phyloP scores from a whole-genome alignment of 2,329 filamentous ascomycete species.

The Aspergillus sp. region DNA sequence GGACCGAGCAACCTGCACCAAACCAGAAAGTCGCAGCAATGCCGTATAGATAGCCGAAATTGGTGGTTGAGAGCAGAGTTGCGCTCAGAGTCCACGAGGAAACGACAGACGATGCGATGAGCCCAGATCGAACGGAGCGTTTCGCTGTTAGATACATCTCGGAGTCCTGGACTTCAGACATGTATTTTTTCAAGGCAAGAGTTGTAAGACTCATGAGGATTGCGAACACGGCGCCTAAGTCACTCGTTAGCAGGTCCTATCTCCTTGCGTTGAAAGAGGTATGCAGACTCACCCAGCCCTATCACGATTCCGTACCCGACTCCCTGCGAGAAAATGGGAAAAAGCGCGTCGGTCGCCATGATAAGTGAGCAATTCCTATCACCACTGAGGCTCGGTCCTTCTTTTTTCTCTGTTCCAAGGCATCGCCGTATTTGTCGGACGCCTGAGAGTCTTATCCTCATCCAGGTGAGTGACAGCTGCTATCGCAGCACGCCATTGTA shows the following conservation, averaged over 20 bases:
- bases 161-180: slow-evolving; percentile 10
- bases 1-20: slow-evolving; percentile 1
- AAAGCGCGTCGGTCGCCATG: neutral
- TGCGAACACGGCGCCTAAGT: neutral
- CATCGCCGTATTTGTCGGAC: neutral
- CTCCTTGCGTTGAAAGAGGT: neutral
- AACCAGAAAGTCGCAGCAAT: slow-evolving; percentile 4
- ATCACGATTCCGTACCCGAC: neutral
- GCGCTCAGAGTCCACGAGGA: slow-evolving; percentile 10
- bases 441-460: neutral
- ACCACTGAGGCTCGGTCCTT: too few relatives aligned
- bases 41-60: slow-evolving; percentile 5
- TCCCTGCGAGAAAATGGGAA: neutral
- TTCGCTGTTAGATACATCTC: slow-evolving; percentile 12
- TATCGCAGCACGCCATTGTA: neutral
- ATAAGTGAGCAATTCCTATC: neutral
- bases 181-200: neutral
- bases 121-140: neutral
- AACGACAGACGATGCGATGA: slow-evolving; percentile 3
- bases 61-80: slow-evolving; percentile 2
- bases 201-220: slow-evolving; percentile 1
- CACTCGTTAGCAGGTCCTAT: neutral
- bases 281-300: neutral
- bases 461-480: neutral
- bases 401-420: too few relatives aligned